These are phyloP conservation scores for Microstegium vimineum DNA, from an alignment of 176 grass and related monocot genomes.

Conservation along the genomic window DNA sequence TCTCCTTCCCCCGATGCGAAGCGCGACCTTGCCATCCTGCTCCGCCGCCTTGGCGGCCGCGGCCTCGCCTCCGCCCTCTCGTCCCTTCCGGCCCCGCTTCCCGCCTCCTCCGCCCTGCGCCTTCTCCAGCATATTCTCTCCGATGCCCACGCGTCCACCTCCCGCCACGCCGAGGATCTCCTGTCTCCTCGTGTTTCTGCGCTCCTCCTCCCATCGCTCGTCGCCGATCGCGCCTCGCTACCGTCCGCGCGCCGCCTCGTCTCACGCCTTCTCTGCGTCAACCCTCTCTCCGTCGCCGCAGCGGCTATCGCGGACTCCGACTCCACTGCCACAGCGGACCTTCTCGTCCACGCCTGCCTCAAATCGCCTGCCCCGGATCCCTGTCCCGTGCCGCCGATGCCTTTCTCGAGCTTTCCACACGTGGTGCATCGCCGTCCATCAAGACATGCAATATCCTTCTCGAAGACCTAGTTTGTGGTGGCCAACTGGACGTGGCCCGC, in stretches of 20 bases:
- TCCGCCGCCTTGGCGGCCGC: constrained; percentile 38
- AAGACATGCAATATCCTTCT: constrained; percentile 67
- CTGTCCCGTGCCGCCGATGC: constrained; percentile 34
- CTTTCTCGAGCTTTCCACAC: constrained; percentile 43
- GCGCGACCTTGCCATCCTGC: constrained; percentile 20
- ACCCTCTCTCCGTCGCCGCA: constrained; percentile 33
- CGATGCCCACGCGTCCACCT: constrained; percentile 13
- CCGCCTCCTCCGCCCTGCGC: constrained; percentile 9
- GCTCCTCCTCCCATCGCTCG: constrained; percentile 44
- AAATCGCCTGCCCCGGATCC: constrained; percentile 16
- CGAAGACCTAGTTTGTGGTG: not conserved
- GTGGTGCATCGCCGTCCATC: constrained; percentile 43
- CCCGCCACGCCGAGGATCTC: constrained; percentile 9
- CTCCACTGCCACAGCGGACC: constrained; percentile 36
- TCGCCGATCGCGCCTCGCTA: constrained; percentile 41
- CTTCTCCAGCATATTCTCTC: constrained; percentile 38
- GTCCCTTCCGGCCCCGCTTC: constrained; percentile 33
- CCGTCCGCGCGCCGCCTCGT: constrained; percentile 39
- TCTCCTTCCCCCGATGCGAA: constrained; percentile 27
- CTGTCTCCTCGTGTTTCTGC: constrained; percentile 54
- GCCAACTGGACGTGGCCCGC: constrained; percentile 29
- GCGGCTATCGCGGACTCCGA: constrained; percentile 33
- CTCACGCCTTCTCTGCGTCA: constrained; percentile 32
- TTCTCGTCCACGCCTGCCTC: constrained; percentile 51
- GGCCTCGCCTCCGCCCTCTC: constrained; percentile 33